Percentiles rank a stretch among this genome's conserved stretches.
Conservation (phyloP, 192 early-diverging fungal genomes). For the Allomyces macrogynus region DNA sequence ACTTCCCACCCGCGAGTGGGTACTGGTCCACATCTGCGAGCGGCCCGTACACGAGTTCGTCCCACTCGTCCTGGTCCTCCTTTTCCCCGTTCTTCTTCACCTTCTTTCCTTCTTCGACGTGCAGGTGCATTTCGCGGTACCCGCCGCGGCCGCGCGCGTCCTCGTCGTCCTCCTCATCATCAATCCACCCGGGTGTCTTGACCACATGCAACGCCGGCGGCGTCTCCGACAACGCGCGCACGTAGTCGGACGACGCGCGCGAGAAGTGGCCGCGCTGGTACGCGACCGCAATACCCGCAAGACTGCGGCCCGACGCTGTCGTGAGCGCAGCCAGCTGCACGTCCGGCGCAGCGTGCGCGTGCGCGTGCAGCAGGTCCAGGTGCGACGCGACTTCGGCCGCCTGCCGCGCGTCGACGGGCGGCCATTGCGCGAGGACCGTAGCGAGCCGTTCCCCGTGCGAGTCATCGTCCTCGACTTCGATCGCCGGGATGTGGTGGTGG, state of each 20-base stretch:
- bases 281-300: not conserved
- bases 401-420: no score
- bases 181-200: no score
- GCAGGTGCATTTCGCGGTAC: no score
- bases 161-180: no score
- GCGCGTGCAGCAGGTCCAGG: not conserved
- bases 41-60: no score
- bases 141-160: no score
- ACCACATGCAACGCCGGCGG: not conserved
- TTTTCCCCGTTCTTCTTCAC: no score
- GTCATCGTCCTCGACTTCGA: not conserved
- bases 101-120: no score
- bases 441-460: not conserved
- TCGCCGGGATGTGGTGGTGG: not conserved
- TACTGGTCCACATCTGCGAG: no score
- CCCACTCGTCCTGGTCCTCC: no score
- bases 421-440: no score
- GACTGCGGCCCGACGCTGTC: not conserved
- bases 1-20: no score
- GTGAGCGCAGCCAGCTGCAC: not conserved
- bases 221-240: not conserved
- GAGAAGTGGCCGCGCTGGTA: not conserved
- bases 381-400: not conserved
- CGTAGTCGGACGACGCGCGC: not conserved
- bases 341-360: not conserved